Evolutionary conservation across 1,139 yeast genomes (phyloP), one percentile per base, ranked within the genome.

Genomic region (Candida pseudoviswanathii): DNA sequence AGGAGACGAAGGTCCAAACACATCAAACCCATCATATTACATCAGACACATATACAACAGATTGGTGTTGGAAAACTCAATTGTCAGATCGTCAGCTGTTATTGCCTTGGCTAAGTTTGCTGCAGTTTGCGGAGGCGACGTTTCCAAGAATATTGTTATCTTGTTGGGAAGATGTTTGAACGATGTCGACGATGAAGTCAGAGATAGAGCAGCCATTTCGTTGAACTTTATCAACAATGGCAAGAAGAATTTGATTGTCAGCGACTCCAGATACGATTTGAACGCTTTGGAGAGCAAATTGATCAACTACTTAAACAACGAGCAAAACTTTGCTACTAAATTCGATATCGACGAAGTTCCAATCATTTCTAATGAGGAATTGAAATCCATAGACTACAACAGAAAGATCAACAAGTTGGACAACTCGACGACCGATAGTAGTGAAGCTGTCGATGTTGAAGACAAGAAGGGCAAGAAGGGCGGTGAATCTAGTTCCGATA

Each of bases 21-120:
- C 97, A 6, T 62, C 86, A 9, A 88, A 87, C 58, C 97, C 99
- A 49, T 88, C 97, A 2, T 79, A 89, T 64, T 94, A 90, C 68
- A 92, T 94, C 55, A 86, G 99, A 74, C 96, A 92, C 69, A 94
- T 95, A 59, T 94, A 92, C 77, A 94, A 94, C 78, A 83, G 99
- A 66, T 94, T 94, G 66, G 97, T 94, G 4, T 81, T 94, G 65
- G 99, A 94, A 65, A 94, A 94, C 68, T 89, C 98, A 6, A 86
- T 92, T 54, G 92, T 94, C 51, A 85, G 99, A 68, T 91, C 98
- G 2, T 92, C 97, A 42, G 99, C 99, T 0, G 96, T 95, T 45
- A 83, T 89, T 55, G 91, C 99, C 0, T 79, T 94, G 58, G 86
- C 97, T 32, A 92, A 92, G 68, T 94, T 94, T 73, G 96, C 96